Conservation (phyloP, 2,329 filamentous ascomycete genomes). For the Gaeumannomyces sp. region DNA sequence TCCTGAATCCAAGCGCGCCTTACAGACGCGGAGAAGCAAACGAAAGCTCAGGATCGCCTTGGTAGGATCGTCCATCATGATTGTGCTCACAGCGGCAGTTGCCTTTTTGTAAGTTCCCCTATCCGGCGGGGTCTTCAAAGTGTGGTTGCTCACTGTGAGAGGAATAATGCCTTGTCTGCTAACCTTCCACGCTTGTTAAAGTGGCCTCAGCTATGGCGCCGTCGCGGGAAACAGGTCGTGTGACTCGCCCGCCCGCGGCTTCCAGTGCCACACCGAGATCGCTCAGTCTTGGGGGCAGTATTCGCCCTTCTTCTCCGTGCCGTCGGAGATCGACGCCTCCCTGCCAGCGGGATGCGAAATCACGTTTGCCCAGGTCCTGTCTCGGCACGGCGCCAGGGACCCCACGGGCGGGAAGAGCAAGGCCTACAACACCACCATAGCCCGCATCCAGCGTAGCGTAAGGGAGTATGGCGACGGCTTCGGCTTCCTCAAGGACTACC, state of each 20-base stretch:
- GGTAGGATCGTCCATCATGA: neutral
- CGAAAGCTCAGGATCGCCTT: neutral
- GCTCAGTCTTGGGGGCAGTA: constrained; percentile 81
- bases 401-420: constrained; percentile 65
- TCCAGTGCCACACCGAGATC: constrained; percentile 54
- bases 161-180: neutral
- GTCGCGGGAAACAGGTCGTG: constrained; percentile 27
- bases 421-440: constrained; percentile 57
- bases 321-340: constrained; percentile 54
- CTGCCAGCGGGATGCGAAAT: constrained; percentile 64
- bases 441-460: constrained; percentile 53
- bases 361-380: constrained; percentile 75
- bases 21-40: neutral
- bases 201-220: neutral
- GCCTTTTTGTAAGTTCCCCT: neutral
- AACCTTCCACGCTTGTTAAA: neutral
- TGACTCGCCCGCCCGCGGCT: constrained; percentile 50
- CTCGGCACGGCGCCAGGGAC: constrained; percentile 77
- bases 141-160: too few species aligned
- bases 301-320: constrained; percentile 73
- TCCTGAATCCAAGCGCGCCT: neutral
- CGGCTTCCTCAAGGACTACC: constrained; percentile 65
- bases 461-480: constrained; percentile 56
- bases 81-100: neutral
- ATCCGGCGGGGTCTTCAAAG: too few species aligned